A percentile compares a stretch with the other conserved stretches of the same genome.
Evolutionary conservation across 805 yeast species (phyloP).

Genomic region (Ogataea philodendri): DNA sequence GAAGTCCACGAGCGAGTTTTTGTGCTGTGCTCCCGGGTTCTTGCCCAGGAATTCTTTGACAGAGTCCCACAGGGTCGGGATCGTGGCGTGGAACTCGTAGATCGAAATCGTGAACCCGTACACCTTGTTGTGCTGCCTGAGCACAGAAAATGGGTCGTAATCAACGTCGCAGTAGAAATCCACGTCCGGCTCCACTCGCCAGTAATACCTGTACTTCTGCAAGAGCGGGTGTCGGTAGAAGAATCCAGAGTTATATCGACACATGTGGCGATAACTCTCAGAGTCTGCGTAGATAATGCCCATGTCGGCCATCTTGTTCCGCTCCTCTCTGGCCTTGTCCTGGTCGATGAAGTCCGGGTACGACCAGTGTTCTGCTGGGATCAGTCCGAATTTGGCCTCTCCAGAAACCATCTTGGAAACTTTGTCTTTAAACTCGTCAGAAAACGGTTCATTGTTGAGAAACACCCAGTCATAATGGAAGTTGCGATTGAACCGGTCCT

Average conservation of each 20-base stretch:
- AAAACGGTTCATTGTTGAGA: conserved; percentile 75
- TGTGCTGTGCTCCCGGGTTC: conserved; percentile 41
- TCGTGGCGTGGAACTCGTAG: conserved; percentile 60
- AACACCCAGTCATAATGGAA: conserved; percentile 92
- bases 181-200: conserved; percentile 78
- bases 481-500: conserved; percentile 74
- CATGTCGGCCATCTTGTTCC: conserved; percentile 51
- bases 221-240: conserved; percentile 61
- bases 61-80: conserved; percentile 56
- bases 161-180: conserved; percentile 58
- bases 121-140: conserved; percentile 52
- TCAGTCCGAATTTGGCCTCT: conserved; percentile 63
- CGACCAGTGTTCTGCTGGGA: conserved; percentile 82
- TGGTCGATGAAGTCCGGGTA: conserved; percentile 79
- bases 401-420: conserved; percentile 62
- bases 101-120: conserved; percentile 70
- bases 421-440: conserved; percentile 61
- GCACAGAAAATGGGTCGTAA: conserved; percentile 58
- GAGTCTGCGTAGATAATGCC: conserved; percentile 40
- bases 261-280: conserved; percentile 47
- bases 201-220: conserved; percentile 60
- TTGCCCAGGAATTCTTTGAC: conserved; percentile 44
- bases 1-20: conserved; percentile 59
- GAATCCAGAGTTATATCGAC: conserved; percentile 46
- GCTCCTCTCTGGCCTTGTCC: conserved; percentile 60